Percentiles rank a stretch among this genome's conserved stretches.
Conservation (phyloP, 345 rosid genomes). For the Trapa incisa region DNA sequence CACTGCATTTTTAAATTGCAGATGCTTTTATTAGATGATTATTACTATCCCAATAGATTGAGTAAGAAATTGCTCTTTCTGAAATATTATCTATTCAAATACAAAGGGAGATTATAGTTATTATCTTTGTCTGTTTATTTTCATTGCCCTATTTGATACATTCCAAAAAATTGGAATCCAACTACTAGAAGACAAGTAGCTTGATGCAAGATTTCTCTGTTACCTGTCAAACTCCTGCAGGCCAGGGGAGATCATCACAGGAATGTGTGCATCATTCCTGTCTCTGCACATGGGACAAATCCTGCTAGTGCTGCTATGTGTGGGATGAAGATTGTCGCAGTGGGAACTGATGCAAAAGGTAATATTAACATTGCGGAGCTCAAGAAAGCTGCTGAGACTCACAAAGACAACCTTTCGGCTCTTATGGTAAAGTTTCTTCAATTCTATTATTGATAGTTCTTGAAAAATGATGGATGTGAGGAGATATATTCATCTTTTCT, state of each 20-base stretch:
- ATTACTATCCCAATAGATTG: background rate
- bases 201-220: too few relatives aligned
- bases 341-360: slow-evolving; percentile 97
- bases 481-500: background rate
- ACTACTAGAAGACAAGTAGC: too few relatives aligned
- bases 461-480: background rate
- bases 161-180: too few relatives aligned
- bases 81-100: background rate
- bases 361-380: slow-evolving; percentile 87
- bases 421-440: slow-evolving; percentile 45
- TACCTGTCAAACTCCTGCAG: slow-evolving; percentile 23
- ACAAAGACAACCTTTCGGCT: slow-evolving; percentile 77
- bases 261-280: slow-evolving; percentile 93
- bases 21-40: background rate
- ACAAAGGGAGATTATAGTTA: background rate
- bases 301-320: slow-evolving; percentile 99
- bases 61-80: background rate
- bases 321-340: slow-evolving; percentile 90
- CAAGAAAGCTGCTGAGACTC: slow-evolving; percentile 83
- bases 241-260: slow-evolving; percentile 95
- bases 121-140: background rate
- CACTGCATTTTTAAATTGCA: background rate
- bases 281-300: slow-evolving; percentile 98
- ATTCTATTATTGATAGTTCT: background rate
- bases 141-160: background rate